A percentile compares a stretch with the other conserved stretches of the same genome.
Evolutionary conservation across 2,329 filamentous ascomycete species (phyloP).

Genomic region (Leptographium galeiforme): DNA sequence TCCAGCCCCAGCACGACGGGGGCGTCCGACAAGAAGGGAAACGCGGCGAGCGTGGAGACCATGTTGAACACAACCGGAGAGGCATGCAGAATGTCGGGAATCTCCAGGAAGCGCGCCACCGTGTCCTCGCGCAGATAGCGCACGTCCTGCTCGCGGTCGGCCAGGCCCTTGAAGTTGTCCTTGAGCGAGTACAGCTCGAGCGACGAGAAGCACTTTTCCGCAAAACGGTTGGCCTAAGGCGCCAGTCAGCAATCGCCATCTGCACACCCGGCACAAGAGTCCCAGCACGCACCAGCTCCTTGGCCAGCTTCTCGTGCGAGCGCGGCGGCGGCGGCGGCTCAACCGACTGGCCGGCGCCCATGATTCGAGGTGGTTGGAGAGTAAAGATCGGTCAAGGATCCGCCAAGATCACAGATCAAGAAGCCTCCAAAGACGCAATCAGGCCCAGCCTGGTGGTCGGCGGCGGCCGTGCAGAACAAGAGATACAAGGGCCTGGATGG

Average conservation of each 20-base stretch:
- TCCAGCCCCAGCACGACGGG: conserved; percentile 57
- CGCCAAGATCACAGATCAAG: background rate
- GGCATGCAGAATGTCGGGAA: conserved; percentile 55
- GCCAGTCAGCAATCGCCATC: conserved; percentile 4
- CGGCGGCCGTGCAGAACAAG: background rate
- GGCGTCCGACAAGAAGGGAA: conserved; percentile 58
- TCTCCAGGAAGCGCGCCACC: conserved; percentile 56
- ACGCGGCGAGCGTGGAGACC: conserved; percentile 56
- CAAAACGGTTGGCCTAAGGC: conserved; percentile 46
- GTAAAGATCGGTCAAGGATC: no score
- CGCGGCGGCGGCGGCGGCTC: conserved; percentile 26
- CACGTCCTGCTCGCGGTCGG: conserved; percentile 48
- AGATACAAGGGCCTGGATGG: background rate
- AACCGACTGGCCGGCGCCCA: conserved; percentile 40
- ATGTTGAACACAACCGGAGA: conserved; percentile 60
- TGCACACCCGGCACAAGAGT: background rate
- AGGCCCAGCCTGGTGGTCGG: background rate
- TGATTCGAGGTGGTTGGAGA: conserved; percentile 12
- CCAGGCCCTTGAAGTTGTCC: conserved; percentile 57
- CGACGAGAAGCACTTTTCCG: conserved; percentile 55
- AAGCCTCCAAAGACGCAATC: background rate
- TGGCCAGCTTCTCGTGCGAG: conserved; percentile 37
- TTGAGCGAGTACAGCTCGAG: conserved; percentile 63
- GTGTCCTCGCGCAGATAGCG: conserved; percentile 59
- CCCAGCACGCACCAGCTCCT: conserved; percentile 31